Evolutionary conservation across 345 rosid genomes (phyloP), one percentile per base, ranked within the genome.

Genomic region (Gossypium longicalyx): DNA sequence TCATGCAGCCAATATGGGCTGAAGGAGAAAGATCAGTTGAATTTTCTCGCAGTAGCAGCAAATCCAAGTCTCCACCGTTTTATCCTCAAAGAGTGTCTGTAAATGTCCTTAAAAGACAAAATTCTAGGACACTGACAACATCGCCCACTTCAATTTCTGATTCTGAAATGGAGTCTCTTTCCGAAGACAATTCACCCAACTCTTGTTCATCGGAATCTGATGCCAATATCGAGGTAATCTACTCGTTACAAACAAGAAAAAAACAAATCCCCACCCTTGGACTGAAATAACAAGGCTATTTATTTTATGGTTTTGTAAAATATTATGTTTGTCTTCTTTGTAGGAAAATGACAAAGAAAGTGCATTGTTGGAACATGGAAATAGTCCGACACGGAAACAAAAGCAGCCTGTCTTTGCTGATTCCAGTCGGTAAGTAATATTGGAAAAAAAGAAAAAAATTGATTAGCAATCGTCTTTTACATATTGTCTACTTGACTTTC

Each of bases 1-100:
- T 15, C 53, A 58, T 45, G 87, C 82, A 86, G 94, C 91, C 94
- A 71, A 81, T 85, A 38, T 84, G 91, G 87, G 76, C 71, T 59
- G 89, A 80, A 71, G 79, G 81, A 53, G 87, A 83, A 75, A 73
- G 70, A 23, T 86, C 87, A 6, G 75, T 70, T 64, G 88, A 86
- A 51, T 82, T 54, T 41, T 59, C 23, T 58, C 25, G 79, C 77
- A 77, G 70, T 63, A 38, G 73, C 61, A 71, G 81, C 74, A 71
- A 70, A 53, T 78, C 76, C 57, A 78, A 48, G 60, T 77, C 78
- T 58, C 74, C 79, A 9, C 62, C 85, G 66, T 79, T 75, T 74
- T 82, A 63, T 82, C 90, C 88, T 69, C 89, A 84, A 57, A 79
- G 86, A 74, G 84, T 86, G 41, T 81, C 89, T 75, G 76, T 48